Base-by-base conservation (phyloP, 2,329 filamentous ascomycete species). In the Sporothrix schenckii region DNA sequence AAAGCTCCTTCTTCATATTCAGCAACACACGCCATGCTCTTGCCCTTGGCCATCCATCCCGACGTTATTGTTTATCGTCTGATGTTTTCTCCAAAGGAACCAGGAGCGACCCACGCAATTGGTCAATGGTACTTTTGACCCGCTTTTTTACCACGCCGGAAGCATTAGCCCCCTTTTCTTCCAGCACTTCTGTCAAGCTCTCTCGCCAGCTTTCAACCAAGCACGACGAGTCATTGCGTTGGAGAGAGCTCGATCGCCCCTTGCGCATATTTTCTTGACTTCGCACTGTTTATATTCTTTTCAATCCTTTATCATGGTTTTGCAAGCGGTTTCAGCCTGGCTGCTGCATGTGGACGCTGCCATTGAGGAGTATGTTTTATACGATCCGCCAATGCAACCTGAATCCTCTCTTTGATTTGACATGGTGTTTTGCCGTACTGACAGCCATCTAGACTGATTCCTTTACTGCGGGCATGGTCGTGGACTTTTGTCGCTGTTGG, bases 401-500 rank as follows among this genome's bases (percentile, higher is more conserved):
- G 54, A 14, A 41, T n/a, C 27, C 16, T 3, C 44, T 10, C 14
- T 19, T 3, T 39, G 34, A 41, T 30, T 16, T 39, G 41, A 7
- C 9, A 16, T 44, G 41, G 7, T 44, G 14, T 44, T 44, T 44
- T 24, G n/a, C 21, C 14, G 24, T 30, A 19, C 58, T 65, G 30
- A 69, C 56, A 14, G 3, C 16, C 11, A 10, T 39, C 11, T 21
- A 66, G 61, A n/a, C 21, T 41, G 13, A 13, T 56, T 13, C 50
- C 68, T 9, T 54, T 73, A 7, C 19, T 69, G 50, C 14, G 16
- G 39, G 61, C 73, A 6, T 53, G 60, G 58, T 11, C 65, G 19
- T 74, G 73, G 73, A 63, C 70, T 3, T 53, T 67, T 27, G 39
- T 70, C 3, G 70, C 69, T 4, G 60, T 63, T 16, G 69, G 10